Conservation (phyloP, 257 asterid species). For the Anisodus tanguticus region DNA sequence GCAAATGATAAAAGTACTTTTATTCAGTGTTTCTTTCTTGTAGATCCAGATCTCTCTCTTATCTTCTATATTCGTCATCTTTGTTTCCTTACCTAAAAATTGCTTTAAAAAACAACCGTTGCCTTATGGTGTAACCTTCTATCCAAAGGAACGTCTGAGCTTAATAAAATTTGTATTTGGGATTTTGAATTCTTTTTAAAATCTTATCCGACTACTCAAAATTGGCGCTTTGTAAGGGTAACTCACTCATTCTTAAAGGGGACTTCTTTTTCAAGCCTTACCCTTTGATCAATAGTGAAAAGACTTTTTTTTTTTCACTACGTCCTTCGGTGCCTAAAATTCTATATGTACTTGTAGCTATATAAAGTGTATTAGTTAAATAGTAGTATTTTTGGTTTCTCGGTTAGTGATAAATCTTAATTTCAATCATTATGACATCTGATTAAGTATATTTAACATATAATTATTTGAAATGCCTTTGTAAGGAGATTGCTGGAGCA, state of each 20-base stretch:
- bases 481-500: too few relatives aligned
- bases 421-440: not conserved
- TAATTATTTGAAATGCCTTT: not conserved
- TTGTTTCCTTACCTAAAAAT: not conserved
- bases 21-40: not conserved
- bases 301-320: not conserved
- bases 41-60: constrained; percentile 24
- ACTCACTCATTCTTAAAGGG: not conserved
- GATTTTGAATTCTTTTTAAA: not conserved
- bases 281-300: not conserved
- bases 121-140: not conserved
- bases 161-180: not conserved
- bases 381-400: too few relatives aligned
- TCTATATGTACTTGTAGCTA: not conserved
- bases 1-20: not conserved
- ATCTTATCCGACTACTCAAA: not conserved
- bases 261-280: not conserved
- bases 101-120: not conserved
- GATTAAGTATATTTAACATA: not conserved
- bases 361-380: not conserved
- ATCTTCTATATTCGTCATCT: too few relatives aligned
- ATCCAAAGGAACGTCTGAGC: not conserved
- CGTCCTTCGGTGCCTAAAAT: not conserved
- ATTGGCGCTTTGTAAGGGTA: not conserved
- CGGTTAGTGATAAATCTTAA: not conserved